Conservation (phyloP, 768 basidiomycete genomes). For the Suillus tomentosus region DNA sequence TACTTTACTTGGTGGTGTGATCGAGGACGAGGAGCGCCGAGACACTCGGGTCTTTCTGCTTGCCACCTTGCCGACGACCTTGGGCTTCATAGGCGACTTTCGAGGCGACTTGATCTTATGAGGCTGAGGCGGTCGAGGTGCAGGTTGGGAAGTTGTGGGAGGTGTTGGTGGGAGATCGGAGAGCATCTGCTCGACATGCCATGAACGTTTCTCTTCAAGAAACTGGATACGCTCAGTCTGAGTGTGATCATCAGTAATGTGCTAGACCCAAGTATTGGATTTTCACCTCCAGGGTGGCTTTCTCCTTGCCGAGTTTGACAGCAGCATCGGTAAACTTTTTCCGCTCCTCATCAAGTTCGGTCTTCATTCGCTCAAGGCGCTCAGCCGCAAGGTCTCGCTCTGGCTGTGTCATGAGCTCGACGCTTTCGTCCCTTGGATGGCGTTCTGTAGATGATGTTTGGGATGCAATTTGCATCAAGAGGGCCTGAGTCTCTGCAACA, state of each 20-base stretch:
- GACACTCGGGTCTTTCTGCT: conserved; percentile 48
- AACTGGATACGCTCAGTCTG: conserved; percentile 65
- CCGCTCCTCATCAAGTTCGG: conserved; percentile 66
- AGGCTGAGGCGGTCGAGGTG: conserved; percentile 27
- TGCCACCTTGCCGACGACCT: conserved; percentile 49
- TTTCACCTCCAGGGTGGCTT: conserved; percentile 63
- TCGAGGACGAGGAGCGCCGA: conserved; percentile 47
- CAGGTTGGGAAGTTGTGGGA: conserved; percentile 26
- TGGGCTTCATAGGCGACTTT: conserved; percentile 47
- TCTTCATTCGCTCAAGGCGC: conserved; percentile 51
- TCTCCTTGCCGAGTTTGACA: conserved; percentile 63
- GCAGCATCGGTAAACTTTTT: conserved; percentile 65
- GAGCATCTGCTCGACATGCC: conserved; percentile 66
- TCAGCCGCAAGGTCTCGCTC: conserved; percentile 55
- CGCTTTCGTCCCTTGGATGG: conserved; percentile 43
- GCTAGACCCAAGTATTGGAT: conserved; percentile 6
- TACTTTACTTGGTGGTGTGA: conserved; percentile 35
- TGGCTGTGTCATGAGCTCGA: conserved; percentile 56
- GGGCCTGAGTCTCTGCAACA: conserved; percentile 47
- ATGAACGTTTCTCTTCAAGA: conserved; percentile 71
- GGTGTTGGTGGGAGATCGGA: conserved; percentile 55
- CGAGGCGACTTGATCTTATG: conserved; percentile 38
- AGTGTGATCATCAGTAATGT: conserved; percentile 12
- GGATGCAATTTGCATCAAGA: conserved; percentile 56
- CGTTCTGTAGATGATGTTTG: conserved; percentile 32